Evolutionary conservation across 345 rosid species (phyloP).

Genomic region (Gossypium raimondii): DNA sequence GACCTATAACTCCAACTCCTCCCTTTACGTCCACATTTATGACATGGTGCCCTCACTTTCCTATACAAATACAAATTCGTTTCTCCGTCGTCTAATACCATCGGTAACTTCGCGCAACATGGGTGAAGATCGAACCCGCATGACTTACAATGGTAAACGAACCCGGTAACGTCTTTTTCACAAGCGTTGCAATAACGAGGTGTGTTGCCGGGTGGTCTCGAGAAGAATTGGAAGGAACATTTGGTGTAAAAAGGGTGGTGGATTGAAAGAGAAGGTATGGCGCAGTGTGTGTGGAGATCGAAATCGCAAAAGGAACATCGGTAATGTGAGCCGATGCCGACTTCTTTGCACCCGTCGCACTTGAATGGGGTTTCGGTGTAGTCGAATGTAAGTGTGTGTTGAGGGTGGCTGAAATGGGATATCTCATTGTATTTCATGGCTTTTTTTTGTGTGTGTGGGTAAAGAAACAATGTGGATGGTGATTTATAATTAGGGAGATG

Average conservation of each 20-base stretch:
- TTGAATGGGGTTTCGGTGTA: constrained; percentile 71
- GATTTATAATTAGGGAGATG: constrained; percentile 9
- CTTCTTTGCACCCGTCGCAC: constrained; percentile 95
- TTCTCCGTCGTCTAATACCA: constrained; percentile 74
- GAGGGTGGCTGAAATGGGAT: constrained; percentile 71
- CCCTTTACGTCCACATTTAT: constrained; percentile 76
- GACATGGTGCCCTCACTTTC: constrained; percentile 70
- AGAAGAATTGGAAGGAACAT: constrained; percentile 72
- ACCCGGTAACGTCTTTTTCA: constrained; percentile 64
- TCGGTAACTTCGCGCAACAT: constrained; percentile 87
- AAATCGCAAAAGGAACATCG: constrained; percentile 61
- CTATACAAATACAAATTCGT: constrained; percentile 59
- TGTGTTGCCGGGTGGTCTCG: constrained; percentile 52
- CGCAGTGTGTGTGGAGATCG: constrained; percentile 85
- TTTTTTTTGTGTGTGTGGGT: neutral
- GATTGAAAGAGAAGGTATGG: constrained; percentile 43
- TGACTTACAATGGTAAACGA: constrained; percentile 67
- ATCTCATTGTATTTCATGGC: constrained; percentile 69
- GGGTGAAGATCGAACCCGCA: constrained; percentile 97
- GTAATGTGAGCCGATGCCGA: constrained; percentile 78
- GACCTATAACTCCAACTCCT: constrained; percentile 96
- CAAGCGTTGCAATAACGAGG: constrained; percentile 83
- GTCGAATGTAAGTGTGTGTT: constrained; percentile 61
- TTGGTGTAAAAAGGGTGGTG: constrained; percentile 81
- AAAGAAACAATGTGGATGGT: neutral